A percentile compares a stretch with the other conserved stretches of the same genome.
These are phyloP conservation scores for Coemansia sp. DNA, from an alignment of 192 early-diverging fungal species.

Conservation along the genomic window DNA sequence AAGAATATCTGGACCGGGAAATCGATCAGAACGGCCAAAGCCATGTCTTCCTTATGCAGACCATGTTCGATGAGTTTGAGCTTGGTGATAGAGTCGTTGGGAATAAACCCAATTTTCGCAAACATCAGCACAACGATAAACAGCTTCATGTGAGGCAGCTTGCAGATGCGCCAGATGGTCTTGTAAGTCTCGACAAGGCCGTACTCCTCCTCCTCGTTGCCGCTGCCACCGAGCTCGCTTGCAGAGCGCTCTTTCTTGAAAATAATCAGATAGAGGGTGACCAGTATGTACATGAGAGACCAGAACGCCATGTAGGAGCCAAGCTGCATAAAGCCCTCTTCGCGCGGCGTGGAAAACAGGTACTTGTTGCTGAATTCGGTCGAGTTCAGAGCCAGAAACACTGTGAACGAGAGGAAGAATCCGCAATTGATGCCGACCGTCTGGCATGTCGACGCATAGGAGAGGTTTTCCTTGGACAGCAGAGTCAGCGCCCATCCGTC, in stretches of 20 bases:
- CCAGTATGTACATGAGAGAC: conserved; percentile 83
- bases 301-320: conserved; percentile 91
- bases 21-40: conserved; percentile 87
- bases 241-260: conserved; percentile 63
- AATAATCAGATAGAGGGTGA: conserved; percentile 79
- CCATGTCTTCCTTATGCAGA: conserved; percentile 92
- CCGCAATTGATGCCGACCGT: conserved; percentile 96
- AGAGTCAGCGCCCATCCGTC: conserved; percentile 93
- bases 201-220: conserved; percentile 60
- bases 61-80: conserved; percentile 95
- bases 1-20: conserved; percentile 96
- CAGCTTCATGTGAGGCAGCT: conserved; percentile 79
- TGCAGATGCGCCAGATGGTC: conserved; percentile 88
- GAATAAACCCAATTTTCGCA: conserved; percentile 92
- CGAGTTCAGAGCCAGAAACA: conserved; percentile 95
- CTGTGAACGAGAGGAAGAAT: conserved; percentile 94
- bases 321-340: conserved; percentile 71
- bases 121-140: conserved; percentile 79
- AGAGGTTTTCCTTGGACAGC: conserved; percentile 86
- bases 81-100: conserved; percentile 91
- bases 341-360: conserved; percentile 61
- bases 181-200: conserved; percentile 71
- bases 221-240: conserved; percentile 4
- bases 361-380: conserved; percentile 94
- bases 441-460: conserved; percentile 90